Evolutionary conservation across 306 rosid species (phyloP).

Genomic region (Dryas drummondii): DNA sequence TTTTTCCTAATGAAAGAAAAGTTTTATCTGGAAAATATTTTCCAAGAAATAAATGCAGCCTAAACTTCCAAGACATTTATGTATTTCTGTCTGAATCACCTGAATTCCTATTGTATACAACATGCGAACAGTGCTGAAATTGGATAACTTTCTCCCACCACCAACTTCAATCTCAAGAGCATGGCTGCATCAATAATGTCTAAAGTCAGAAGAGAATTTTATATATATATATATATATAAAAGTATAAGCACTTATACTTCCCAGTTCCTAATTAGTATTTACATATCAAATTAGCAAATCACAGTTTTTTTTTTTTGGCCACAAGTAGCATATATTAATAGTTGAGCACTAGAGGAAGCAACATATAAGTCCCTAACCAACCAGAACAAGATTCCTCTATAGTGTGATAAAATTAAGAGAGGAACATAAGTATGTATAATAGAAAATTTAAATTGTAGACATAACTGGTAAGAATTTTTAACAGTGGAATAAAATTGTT

Average conservation of each 20-base stretch:
- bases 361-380: background rate
- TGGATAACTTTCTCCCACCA: conserved; percentile 91
- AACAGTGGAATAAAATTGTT: background rate
- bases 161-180: conserved; percentile 93
- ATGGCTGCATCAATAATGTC: conserved; percentile 51
- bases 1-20: background rate
- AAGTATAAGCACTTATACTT: background rate
- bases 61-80: background rate
- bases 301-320: no score
- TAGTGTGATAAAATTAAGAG: background rate
- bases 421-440: background rate
- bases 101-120: conserved; percentile 86
- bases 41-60: background rate
- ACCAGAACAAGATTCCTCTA: conserved; percentile 8
- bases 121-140: conserved; percentile 78
- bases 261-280: background rate
- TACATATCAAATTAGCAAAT: background rate
- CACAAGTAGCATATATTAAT: no score
- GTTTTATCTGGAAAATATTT: background rate
- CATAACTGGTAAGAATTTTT: background rate
- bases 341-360: background rate
- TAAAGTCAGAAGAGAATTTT: conserved; percentile 27
- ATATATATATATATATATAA: background rate
- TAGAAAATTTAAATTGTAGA: background rate
- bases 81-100: conserved; percentile 44